Base-by-base conservation (phyloP, 2,329 filamentous ascomycete genomes). In the Penicillium crustosum region DNA sequence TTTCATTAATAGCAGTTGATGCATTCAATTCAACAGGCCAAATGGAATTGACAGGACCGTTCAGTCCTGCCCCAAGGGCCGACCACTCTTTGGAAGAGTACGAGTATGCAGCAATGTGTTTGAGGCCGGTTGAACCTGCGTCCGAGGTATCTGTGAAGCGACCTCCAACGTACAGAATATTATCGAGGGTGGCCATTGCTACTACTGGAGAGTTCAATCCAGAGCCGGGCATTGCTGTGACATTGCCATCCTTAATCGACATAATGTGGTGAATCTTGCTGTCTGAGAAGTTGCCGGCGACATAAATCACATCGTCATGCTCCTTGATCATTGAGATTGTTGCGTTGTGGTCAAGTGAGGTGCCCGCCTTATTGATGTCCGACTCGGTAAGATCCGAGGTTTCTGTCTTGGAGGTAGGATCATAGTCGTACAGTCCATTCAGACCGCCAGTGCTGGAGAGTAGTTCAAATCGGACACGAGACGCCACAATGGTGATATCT, bases 371-470 rank as follows among this genome's bases (percentile, higher is more conserved):
- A 73, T 95, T 88, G 70, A 96, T 87, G 17, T 86, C 82, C 1
- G 92, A 96, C 27, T 82, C 82, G 15, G 85, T 81, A 57, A 95
- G 86, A 63, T 90, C 83, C 0, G 81, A 81, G 62, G 86, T 81
- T 35, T 89, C 78, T 0, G 81, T 79, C 58, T 82, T 71, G 19
- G 68, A 65, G 5, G 80, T 82, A 0, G 93, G 90, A 66, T 95
- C 84, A 70, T 90, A 97, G 68, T 97, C 94, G 71, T 90, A 97
- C 1, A 99, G 78, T 9, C 92, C 92, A 70, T 97, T 97, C 53
- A 99, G 79, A 3, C 90, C 90, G 50, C 89, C 90, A 47, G 87
- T 55, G n/a, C 89, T 89, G 15, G 69, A 72, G 4, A 75, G 71
- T 29, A 78, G 67, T 47, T 82, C 87, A 73, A 97, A 96, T 10